These are phyloP conservation scores for Ganoderma sp. DNA, from an alignment of 1,284 basidiomycete genomes.

Conservation along the genomic window DNA sequence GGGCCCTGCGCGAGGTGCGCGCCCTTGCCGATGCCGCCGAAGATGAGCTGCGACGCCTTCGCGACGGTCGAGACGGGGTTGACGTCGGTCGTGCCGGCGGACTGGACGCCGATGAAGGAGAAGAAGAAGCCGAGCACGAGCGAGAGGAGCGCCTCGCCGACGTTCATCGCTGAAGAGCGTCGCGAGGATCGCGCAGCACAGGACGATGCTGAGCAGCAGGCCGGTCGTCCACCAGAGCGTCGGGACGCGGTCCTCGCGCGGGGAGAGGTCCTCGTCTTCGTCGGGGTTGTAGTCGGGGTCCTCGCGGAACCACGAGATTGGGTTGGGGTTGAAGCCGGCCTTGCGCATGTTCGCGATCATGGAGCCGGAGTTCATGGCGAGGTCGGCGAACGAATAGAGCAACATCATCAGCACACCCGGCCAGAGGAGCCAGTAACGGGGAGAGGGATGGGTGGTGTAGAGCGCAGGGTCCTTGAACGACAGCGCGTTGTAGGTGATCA, in stretches of 20 bases:
- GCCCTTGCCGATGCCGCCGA: slow-evolving; percentile 63
- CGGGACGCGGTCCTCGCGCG: slow-evolving; percentile 61
- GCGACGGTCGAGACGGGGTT: slow-evolving; percentile 66
- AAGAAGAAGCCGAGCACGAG: slow-evolving; percentile 69
- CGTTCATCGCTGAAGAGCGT: slow-evolving; percentile 64
- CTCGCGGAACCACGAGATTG: slow-evolving; percentile 31
- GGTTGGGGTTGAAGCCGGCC: slow-evolving; percentile 28
- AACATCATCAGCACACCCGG: slow-evolving; percentile 65
- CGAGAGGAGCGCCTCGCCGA: slow-evolving; percentile 60
- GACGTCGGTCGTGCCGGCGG: slow-evolving; percentile 61
- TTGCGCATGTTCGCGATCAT: slow-evolving; percentile 25
- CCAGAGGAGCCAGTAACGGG: slow-evolving; percentile 73
- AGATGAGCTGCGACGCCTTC: slow-evolving; percentile 65
- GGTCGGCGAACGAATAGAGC: slow-evolving; percentile 47
- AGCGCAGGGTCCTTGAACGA: slow-evolving; percentile 50
- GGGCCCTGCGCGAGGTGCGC: slow-evolving; percentile 43
- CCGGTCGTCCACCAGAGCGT: slow-evolving; percentile 61
- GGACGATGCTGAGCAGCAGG: slow-evolving; percentile 53
- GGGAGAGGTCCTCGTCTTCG: slow-evolving; percentile 55
- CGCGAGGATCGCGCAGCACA: slow-evolving; percentile 61
- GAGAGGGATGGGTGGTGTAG: slow-evolving; percentile 55
- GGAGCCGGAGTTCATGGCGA: slow-evolving; percentile 32
- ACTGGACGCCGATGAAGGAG: slow-evolving; percentile 73
- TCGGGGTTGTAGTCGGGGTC: slow-evolving; percentile 25
- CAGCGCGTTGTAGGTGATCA: slow-evolving; percentile 50